phyloP scores from a whole-genome alignment of 148 eudicot species.

The Rhododendron williamsianum region DNA sequence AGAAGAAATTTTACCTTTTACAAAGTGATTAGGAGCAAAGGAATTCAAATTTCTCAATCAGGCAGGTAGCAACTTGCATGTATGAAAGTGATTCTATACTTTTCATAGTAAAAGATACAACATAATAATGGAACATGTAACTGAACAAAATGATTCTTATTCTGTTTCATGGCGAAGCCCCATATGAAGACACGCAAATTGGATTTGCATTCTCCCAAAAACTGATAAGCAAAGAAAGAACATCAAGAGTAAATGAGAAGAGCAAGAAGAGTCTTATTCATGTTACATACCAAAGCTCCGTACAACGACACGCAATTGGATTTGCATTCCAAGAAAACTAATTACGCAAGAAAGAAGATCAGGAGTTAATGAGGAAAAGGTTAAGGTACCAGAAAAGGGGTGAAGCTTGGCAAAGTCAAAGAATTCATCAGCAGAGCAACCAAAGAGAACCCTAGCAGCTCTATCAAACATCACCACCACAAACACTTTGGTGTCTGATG shows the following conservation, averaged over 20 bases:
- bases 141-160: neutral
- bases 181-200: neutral
- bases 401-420: slow-evolving; percentile 64
- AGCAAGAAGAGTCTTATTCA: neutral
- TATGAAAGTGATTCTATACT: neutral
- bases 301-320: neutral
- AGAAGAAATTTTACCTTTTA: neutral
- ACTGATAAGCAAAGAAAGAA: neutral
- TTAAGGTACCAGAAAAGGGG: slow-evolving; percentile 62
- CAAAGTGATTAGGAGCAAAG: neutral
- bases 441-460: slow-evolving; percentile 74
- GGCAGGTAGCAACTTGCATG: neutral
- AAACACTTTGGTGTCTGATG: slow-evolving; percentile 62
- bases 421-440: slow-evolving; percentile 89
- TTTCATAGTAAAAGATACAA: neutral
- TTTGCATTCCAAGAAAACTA: neutral
- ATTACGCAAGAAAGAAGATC: neutral
- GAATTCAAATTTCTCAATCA: neutral
- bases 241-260: neutral
- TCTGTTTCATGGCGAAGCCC: neutral
- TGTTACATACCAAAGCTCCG: neutral
- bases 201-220: neutral
- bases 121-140: neutral
- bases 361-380: neutral
- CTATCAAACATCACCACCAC: slow-evolving; percentile 84